These are phyloP conservation scores for Diplosphaera chodatii DNA, from an alignment of 139 green algal species.

Conservation along the genomic window DNA sequence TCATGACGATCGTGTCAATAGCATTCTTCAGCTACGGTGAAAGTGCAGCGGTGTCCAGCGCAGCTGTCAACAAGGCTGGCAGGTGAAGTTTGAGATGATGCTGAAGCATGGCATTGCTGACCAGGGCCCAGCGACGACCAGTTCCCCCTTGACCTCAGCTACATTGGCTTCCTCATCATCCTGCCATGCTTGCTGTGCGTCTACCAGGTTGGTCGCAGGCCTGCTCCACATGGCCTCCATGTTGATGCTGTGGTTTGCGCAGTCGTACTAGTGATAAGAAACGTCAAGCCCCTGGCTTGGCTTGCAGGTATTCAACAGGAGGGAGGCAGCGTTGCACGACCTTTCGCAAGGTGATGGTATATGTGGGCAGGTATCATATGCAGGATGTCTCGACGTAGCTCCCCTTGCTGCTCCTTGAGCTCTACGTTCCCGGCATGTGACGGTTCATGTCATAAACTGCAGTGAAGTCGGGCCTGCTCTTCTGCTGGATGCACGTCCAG, in stretches of 20 bases:
- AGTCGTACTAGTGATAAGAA: no score
- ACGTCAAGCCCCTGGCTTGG: not conserved
- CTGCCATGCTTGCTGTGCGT: not conserved
- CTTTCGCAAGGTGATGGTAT: conserved; percentile 32
- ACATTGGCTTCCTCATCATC: not conserved
- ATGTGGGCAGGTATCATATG: no score
- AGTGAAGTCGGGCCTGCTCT: conserved; percentile 37
- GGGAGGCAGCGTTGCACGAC: conserved; percentile 27
- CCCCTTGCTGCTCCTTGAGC: no score
- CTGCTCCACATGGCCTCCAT: no score
- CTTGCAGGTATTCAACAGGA: conserved; percentile 22
- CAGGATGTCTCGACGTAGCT: no score
- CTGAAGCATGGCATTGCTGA: no score
- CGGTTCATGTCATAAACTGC: conserved; percentile 4
- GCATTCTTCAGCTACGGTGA: conserved; percentile 41
- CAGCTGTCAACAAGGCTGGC: no score
- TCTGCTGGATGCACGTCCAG: not conserved
- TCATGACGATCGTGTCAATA: conserved; percentile 20
- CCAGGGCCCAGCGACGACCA: not conserved
- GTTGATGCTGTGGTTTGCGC: no score
- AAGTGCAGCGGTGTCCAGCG: no score
- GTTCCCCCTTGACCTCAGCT: not conserved
- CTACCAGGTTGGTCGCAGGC: not conserved
- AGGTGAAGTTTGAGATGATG: no score
- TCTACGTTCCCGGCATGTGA: no score